A percentile compares a stretch with the other conserved stretches of the same genome.
phyloP scores from a whole-genome alignment of 495 filamentous ascomycete genomes.

The Margaritispora aquatica region DNA sequence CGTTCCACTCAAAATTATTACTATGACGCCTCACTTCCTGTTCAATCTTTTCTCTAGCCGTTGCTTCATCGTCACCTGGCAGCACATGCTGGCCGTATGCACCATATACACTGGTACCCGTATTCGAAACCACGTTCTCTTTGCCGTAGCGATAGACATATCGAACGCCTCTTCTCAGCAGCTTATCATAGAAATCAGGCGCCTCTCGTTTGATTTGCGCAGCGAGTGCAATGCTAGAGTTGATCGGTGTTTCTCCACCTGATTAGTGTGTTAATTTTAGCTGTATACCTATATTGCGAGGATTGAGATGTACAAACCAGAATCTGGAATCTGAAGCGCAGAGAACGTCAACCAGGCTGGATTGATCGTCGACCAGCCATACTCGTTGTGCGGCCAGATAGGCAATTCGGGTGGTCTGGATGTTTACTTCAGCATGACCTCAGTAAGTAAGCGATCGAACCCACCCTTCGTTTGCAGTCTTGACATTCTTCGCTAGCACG shows the following conservation, averaged over 20 bases:
- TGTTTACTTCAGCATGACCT: neutral
- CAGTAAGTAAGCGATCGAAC: neutral
- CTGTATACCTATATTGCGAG: neutral
- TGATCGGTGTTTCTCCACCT: neutral
- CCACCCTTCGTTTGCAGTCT: neutral
- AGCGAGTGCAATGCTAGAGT: neutral
- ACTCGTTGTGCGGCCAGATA: neutral
- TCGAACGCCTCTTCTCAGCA: neutral
- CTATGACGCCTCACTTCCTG: neutral
- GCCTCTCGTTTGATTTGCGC: neutral
- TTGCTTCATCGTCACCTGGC: neutral
- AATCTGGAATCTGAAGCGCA: neutral
- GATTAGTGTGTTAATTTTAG: no score
- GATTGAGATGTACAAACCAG: neutral
- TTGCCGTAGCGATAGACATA: neutral
- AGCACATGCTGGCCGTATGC: neutral
- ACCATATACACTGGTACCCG: neutral
- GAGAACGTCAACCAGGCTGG: neutral
- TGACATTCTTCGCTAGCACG: neutral
- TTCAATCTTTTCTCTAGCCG: neutral
- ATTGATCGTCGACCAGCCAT: neutral
- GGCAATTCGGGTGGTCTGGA: neutral
- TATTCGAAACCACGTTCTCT: neutral
- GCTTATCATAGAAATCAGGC: neutral
- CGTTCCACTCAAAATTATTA: neutral